Conservation (phyloP, 352 stramenopile genomes). For the Hyaloperonospora brassicae region DNA sequence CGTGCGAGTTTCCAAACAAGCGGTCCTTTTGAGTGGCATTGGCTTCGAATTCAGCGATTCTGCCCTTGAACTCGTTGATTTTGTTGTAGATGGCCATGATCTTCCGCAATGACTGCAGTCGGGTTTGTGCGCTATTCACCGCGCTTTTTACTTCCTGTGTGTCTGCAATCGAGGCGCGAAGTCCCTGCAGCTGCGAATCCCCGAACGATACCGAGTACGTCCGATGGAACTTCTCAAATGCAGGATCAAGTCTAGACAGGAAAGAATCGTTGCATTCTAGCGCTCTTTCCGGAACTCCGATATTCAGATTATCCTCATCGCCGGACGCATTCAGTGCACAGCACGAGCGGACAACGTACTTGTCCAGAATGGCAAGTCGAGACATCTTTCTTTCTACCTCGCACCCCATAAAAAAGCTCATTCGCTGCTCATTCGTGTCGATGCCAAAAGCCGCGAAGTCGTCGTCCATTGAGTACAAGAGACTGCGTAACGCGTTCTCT, state of each 20-base stretch:
- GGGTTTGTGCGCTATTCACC: constrained; percentile 42
- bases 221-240: constrained; percentile 29
- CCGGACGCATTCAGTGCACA: not conserved
- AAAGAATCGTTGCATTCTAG: constrained; percentile 28
- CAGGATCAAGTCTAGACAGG: constrained; percentile 54
- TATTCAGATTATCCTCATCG: constrained; percentile 8
- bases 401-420: constrained; percentile 67
- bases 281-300: not conserved
- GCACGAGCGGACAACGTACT: constrained; percentile 33
- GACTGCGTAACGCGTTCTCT: constrained; percentile 31
- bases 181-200: constrained; percentile 27
- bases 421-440: constrained; percentile 45
- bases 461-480: constrained; percentile 58
- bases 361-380: constrained; percentile 39
- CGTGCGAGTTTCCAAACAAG: constrained; percentile 65
- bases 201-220: constrained; percentile 42
- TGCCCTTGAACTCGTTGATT: constrained; percentile 62
- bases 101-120: constrained; percentile 62
- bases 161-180: constrained; percentile 41
- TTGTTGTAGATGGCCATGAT: constrained; percentile 72
- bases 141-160: constrained; percentile 38
- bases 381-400: constrained; percentile 31
- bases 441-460: constrained; percentile 70
- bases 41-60: constrained; percentile 67
- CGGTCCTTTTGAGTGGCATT: constrained; percentile 66